Evolutionary conservation across 371 early-diverging fungal species (phyloP).

Genomic region (Cokeromyces recurvatus): DNA sequence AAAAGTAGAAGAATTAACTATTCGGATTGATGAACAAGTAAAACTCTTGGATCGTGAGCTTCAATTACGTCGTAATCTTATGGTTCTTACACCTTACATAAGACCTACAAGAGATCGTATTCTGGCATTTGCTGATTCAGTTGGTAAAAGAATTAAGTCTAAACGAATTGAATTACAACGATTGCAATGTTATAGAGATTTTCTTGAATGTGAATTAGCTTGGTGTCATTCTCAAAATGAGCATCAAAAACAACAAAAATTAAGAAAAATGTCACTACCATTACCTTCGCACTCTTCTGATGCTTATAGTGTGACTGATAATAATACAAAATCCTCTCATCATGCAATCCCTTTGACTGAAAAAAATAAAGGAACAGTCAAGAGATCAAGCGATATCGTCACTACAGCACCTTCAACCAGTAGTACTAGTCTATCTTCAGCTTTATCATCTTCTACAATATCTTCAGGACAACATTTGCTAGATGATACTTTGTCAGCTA

Average conservation of each 20-base stretch:
- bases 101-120: slow-evolving; percentile 59
- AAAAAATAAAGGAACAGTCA: no score
- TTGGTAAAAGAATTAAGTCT: slow-evolving; percentile 50
- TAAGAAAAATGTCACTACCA: not conserved
- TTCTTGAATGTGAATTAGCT: slow-evolving; percentile 59
- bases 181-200: slow-evolving; percentile 67
- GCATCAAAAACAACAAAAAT: not conserved
- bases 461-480: not conserved
- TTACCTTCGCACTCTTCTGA: not conserved
- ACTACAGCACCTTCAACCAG: no score
- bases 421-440: no score
- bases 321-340: no score
- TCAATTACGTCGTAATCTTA: slow-evolving; percentile 58
- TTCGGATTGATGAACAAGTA: slow-evolving; percentile 33
- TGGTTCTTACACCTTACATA: slow-evolving; percentile 62
- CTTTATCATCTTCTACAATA: no score
- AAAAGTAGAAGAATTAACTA: slow-evolving; percentile 17
- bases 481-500: slow-evolving; percentile 1
- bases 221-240: no score
- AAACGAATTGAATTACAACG: slow-evolving; percentile 57
- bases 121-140: slow-evolving; percentile 47
- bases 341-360: no score
- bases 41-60: slow-evolving; percentile 44
- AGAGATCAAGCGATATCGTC: no score
- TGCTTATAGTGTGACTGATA: no score